Percentiles rank a stretch among this genome's conserved stretches.
phyloP scores from a whole-genome alignment of 2,329 filamentous ascomycete genomes.

The Calonectria naviculata region DNA sequence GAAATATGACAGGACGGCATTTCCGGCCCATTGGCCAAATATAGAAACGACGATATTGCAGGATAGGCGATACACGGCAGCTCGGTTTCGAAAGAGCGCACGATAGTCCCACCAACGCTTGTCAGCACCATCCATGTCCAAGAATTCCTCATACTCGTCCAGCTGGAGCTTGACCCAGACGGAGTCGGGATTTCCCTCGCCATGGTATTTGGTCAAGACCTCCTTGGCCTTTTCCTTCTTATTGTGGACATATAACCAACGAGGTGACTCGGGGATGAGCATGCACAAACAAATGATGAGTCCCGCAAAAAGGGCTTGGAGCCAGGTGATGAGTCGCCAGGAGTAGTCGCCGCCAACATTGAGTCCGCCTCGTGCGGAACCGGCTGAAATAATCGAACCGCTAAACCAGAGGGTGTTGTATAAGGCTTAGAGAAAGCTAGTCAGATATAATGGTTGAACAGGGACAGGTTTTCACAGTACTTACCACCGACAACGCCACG shows the following conservation, averaged over 20 bases:
- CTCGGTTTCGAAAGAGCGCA: conserved; percentile 54
- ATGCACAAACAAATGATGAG: conserved; percentile 49
- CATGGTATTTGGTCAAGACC: conserved; percentile 55
- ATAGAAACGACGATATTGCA: conserved; percentile 51
- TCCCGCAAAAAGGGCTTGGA: conserved; percentile 56
- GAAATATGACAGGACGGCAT: conserved; percentile 60
- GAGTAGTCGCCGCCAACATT: conserved; percentile 50
- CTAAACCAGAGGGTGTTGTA: conserved; percentile 58
- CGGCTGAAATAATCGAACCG: conserved; percentile 63
- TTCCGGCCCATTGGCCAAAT: conserved; percentile 60
- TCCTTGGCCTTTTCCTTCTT: conserved; percentile 48
- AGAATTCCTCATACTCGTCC: conserved; percentile 54
- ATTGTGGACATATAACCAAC: conserved; percentile 54
- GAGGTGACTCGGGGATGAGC: conserved; percentile 54
- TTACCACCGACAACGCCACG: conserved; percentile 53
- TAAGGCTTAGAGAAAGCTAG: conserved; percentile 29
- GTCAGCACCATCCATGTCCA: conserved; percentile 55
- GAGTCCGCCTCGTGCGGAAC: conserved; percentile 57
- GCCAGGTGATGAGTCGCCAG: conserved; percentile 56
- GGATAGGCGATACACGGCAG: conserved; percentile 53
- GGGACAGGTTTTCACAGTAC: background rate
- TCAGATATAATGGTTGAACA: background rate
- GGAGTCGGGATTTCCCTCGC: conserved; percentile 55
- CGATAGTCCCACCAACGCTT: conserved; percentile 62
- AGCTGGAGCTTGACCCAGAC: conserved; percentile 59